Percentiles rank a stretch among this genome's conserved stretches.
Conservation (phyloP, 106 monocot genomes). For the Platanthera zijinensis region DNA sequence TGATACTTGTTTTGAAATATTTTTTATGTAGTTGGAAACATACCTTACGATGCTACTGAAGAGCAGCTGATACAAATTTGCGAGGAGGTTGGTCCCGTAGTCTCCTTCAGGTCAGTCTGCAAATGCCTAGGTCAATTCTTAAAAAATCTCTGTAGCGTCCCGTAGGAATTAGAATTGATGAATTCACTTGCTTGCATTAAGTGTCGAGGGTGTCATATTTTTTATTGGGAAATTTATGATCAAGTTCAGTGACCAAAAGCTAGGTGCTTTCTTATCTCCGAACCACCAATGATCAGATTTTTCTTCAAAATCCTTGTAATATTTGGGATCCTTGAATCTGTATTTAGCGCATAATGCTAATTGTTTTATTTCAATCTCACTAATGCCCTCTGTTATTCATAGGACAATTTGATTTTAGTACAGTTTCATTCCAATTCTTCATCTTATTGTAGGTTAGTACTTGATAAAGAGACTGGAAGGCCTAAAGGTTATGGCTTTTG, state of each 20-base stretch:
- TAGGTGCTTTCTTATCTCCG: not conserved
- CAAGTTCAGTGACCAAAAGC: not conserved
- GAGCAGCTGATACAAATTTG: conserved; percentile 93
- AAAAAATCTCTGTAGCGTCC: not conserved
- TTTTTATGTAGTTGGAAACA: conserved; percentile 69
- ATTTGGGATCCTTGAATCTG: not conserved
- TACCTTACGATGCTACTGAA: conserved; percentile 93
- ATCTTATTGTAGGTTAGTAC: conserved; percentile 59
- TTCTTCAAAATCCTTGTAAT: not conserved
- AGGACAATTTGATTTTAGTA: not conserved
- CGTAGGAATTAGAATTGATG: not conserved
- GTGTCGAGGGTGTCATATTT: not conserved
- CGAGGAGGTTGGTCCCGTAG: conserved; percentile 95
- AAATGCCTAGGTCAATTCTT: conserved; percentile 4
- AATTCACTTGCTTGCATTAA: not conserved
- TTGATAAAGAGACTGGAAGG: conserved; percentile 95
- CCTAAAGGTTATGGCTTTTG: conserved; percentile 99
- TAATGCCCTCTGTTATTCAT: not conserved
- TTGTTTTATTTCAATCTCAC: not conserved
- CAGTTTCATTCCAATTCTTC: conserved; percentile 6
- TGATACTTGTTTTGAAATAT: not conserved
- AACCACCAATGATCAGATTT: not conserved
- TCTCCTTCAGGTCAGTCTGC: conserved; percentile 70
- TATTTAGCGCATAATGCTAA: not conserved
- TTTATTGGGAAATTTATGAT: not conserved